Conservation (phyloP, 2,329 filamentous ascomycete genomes). For the Aspergillus alliaceus region DNA sequence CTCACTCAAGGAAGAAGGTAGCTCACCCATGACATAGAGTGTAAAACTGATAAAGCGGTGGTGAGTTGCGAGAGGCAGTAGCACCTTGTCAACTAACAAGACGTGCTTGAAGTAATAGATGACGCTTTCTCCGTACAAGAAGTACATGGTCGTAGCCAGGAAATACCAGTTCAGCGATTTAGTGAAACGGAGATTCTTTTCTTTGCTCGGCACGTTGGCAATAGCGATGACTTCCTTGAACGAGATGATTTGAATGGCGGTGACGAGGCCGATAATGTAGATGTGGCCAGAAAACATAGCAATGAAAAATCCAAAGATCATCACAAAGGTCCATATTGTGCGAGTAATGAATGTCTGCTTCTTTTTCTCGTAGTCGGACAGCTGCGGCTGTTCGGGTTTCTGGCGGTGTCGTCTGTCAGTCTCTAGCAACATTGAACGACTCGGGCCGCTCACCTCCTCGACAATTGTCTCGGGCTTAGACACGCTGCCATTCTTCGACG, state of each 20-base stretch:
- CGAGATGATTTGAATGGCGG: slow-evolving; percentile 89
- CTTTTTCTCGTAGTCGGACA: slow-evolving; percentile 93
- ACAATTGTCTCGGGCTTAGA: slow-evolving; percentile 34
- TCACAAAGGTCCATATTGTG: slow-evolving; percentile 96
- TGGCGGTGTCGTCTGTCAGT: slow-evolving; percentile 15
- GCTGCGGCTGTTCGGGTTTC: slow-evolving; percentile 40
- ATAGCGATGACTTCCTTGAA: slow-evolving; percentile 99
- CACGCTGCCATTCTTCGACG: slow-evolving; percentile 45
- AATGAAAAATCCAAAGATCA: slow-evolving; percentile 91
- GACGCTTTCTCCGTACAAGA: slow-evolving; percentile 95
- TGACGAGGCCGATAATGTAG: slow-evolving; percentile 92
- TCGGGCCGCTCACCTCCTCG: slow-evolving; percentile 31
- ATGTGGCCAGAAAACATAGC: slow-evolving; percentile 95
- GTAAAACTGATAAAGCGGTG: slow-evolving; percentile 98
- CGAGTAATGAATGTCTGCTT: slow-evolving; percentile 96
- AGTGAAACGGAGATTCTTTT: slow-evolving; percentile 86
- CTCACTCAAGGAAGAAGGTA: background rate
- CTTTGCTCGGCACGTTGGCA: slow-evolving; percentile 87
- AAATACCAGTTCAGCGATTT: slow-evolving; percentile 99
- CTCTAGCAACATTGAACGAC: background rate
- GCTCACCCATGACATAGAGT: slow-evolving; percentile 91
- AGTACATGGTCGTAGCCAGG: slow-evolving; percentile 98
- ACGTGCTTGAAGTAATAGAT: slow-evolving; percentile 99
- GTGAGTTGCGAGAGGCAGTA: slow-evolving; percentile 91
- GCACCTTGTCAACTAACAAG: slow-evolving; percentile 86